Evolutionary conservation across 2,329 filamentous ascomycete genomes (phyloP), one percentile per base, ranked within the genome.

Genomic region (Hymenoscyphus salicellus): DNA sequence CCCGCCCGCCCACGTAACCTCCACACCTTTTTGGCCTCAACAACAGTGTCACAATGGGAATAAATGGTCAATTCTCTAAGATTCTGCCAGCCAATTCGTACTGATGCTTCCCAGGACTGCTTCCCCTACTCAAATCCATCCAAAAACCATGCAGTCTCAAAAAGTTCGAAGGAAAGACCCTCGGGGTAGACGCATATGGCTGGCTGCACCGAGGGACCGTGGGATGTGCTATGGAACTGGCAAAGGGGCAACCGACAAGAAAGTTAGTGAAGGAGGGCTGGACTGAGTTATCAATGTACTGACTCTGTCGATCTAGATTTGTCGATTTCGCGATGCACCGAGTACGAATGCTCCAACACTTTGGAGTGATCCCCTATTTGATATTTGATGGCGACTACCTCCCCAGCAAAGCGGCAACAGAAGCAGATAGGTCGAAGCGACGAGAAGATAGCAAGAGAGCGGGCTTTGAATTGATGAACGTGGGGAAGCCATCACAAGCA

Each of bases 131-230:
- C 66, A 98, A 98, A 79, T 98, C 95, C 56, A 98, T 99, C 62
- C 95, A 99, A 66, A 93, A 91, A 74, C 90, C 91, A 74, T 90
- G 87, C 60, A 90, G 92, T 71, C 83, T 99, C 66, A 96, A 93
- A 76, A 93, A 93, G 74, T 97, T 91, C 77, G 81, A 85, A 14
- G 95, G 94, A 60, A 89, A 96, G 78, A 96, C 90, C 1, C 84
- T 99, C 57, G 96, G 91, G n/a, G 89, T 99, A 41, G 95, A 99
- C 77, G 94, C 91, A 64, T 99, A 99, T 83, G 95, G 94, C 76
- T 99, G 96, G 95, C 87, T 99, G 63, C 95, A 99, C 78, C 89
- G 95, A 71, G 96, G 93, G 62, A 93, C 93, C 57, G 89, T 96
- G 69, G 86, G 91, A 59, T 98, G 94, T 80, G 92, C 94, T 68